Conservation (phyloP, 2,329 filamentous ascomycete genomes). For the Microascus cirrosus region DNA sequence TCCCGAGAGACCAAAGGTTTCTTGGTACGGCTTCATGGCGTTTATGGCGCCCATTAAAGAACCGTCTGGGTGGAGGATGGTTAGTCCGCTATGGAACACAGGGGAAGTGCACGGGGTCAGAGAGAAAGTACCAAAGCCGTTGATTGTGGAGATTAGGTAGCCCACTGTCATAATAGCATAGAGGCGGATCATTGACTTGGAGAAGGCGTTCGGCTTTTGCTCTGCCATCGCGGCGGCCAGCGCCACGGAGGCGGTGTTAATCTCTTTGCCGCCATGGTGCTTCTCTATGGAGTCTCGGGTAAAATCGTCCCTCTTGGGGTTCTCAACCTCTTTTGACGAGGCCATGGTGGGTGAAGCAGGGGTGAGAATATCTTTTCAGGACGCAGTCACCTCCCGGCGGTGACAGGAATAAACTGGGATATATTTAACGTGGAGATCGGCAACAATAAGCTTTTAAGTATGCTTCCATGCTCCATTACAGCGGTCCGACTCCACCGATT, state of each 20-base stretch:
- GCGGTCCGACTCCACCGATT: too few relatives aligned
- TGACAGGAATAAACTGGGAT: not conserved
- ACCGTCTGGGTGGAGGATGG: slow-evolving; percentile 20
- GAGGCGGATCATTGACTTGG: slow-evolving; percentile 35
- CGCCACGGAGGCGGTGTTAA: slow-evolving; percentile 19
- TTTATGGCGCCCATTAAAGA: slow-evolving; percentile 46
- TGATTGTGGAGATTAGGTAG: slow-evolving; percentile 45
- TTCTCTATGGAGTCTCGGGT: not conserved
- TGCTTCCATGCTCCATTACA: too few relatives aligned
- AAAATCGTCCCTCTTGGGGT: not conserved
- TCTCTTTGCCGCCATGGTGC: not conserved
- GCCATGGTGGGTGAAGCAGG: not conserved
- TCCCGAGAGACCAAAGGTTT: slow-evolving; percentile 31
- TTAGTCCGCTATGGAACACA: not conserved
- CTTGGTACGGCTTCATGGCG: slow-evolving; percentile 41
- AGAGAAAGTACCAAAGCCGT: slow-evolving; percentile 31
- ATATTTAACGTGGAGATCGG: too few relatives aligned
- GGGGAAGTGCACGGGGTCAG: not conserved
- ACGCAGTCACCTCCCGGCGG: not conserved
- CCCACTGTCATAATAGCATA: slow-evolving; percentile 35
- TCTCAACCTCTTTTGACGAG: not conserved
- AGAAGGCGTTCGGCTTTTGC: slow-evolving; percentile 33
- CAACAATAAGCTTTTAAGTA: too few relatives aligned
- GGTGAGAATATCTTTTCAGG: not conserved
- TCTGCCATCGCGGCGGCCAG: slow-evolving; percentile 27